Evolutionary conservation across 306 rosid genomes (phyloP).

Genomic region (Cucurbita maxima): DNA sequence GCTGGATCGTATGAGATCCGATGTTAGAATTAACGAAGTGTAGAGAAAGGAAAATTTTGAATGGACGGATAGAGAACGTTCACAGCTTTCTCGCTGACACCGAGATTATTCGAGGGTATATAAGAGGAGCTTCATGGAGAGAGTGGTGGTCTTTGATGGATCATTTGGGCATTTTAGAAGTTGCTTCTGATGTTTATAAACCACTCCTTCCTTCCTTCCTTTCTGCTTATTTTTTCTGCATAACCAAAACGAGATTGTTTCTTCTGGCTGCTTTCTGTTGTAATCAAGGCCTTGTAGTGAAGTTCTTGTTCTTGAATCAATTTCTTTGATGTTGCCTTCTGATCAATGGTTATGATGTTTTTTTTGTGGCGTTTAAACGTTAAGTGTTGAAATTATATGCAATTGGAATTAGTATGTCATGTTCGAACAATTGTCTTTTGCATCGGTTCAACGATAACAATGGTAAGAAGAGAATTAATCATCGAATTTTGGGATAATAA

Average conservation of each 20-base stretch:
- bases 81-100: neutral
- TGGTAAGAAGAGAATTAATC: too few species aligned
- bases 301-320: neutral
- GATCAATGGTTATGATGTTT: neutral
- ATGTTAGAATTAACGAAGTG: constrained; percentile 33
- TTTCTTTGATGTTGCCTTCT: neutral
- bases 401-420: too few species aligned
- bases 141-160: neutral
- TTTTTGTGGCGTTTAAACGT: too few species aligned
- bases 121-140: constrained; percentile 1
- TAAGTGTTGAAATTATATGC: neutral
- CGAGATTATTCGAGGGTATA: neutral
- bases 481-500: too few species aligned
- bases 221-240: neutral
- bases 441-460: too few species aligned
- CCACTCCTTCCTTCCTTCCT: neutral
- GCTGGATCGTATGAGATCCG: constrained; percentile 92
- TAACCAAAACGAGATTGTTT: neutral
- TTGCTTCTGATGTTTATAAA: constrained; percentile 5
- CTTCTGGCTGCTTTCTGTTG: constrained; percentile 6
- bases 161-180: neutral
- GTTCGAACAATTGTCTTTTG: too few species aligned
- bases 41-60: neutral
- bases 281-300: constrained; percentile 4
- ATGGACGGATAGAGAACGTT: neutral